These are phyloP conservation scores for Priceomyces melissophilus DNA, from an alignment of 805 yeast genomes.

Conservation along the genomic window DNA sequence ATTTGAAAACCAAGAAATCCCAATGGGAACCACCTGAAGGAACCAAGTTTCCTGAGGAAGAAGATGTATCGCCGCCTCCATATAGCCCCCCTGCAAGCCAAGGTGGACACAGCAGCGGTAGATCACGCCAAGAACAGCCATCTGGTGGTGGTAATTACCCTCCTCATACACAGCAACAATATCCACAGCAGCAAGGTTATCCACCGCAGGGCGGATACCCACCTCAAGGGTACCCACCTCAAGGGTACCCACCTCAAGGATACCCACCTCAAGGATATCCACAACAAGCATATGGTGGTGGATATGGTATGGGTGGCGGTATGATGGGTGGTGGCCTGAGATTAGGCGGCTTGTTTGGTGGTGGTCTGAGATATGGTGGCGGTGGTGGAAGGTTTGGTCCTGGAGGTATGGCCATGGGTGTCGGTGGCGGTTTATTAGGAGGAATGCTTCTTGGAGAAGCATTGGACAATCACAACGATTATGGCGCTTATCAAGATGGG, in stretches of 20 bases:
- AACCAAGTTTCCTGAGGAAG: slow-evolving; percentile 34
- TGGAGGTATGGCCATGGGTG: slow-evolving; percentile 48
- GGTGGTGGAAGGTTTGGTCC: slow-evolving; percentile 35
- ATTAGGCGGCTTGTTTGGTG: no score
- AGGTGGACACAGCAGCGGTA: background rate
- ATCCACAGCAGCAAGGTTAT: slow-evolving; percentile 10
- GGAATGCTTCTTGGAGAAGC: slow-evolving; percentile 52
- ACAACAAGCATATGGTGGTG: slow-evolving; percentile 5
- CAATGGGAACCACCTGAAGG: slow-evolving; percentile 84
- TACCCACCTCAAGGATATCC: slow-evolving; percentile 27
- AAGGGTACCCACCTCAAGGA: slow-evolving; percentile 30
- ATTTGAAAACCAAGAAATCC: slow-evolving; percentile 64
- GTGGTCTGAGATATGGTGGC: background rate
- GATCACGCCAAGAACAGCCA: background rate
- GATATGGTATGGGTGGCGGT: no score
- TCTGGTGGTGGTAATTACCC: background rate
- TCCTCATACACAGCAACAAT: slow-evolving; percentile 3
- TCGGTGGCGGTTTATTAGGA: slow-evolving; percentile 57
- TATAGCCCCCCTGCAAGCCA: slow-evolving; percentile 17
- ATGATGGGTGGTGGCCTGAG: background rate
- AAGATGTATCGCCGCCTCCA: slow-evolving; percentile 44
- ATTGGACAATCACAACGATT: slow-evolving; percentile 21
- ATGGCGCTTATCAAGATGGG: slow-evolving; percentile 33
- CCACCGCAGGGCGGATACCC: slow-evolving; percentile 25
- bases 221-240: slow-evolving; percentile 23